A percentile compares a stretch with the other conserved stretches of the same genome.
phyloP scores from a whole-genome alignment of 257 asterid genomes.

The Przewalskia tangutica region DNA sequence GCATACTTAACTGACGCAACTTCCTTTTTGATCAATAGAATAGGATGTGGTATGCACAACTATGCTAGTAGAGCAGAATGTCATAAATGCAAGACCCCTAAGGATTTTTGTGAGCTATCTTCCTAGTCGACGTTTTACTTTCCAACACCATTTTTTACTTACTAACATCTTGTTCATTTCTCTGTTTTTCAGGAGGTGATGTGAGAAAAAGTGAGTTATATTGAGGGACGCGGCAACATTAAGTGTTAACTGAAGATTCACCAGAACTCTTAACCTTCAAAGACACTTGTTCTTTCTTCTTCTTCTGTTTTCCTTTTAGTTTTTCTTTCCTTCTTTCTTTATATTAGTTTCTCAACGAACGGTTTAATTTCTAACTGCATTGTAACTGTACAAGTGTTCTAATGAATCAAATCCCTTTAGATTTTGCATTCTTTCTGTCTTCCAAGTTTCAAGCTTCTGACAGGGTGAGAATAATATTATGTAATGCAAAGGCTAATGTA shows the following conservation, averaged over 20 bases:
- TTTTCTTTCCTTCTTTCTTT: neutral
- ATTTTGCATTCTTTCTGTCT: neutral
- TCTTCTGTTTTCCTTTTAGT: neutral
- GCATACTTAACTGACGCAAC: neutral
- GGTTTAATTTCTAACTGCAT: constrained; percentile 8
- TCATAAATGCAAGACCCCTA: constrained; percentile 52
- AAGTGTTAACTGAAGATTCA: neutral
- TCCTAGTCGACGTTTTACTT: neutral
- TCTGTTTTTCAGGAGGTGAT: constrained; percentile 5
- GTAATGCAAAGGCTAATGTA: neutral
- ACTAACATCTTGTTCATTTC: neutral
- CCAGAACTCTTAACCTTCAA: neutral
- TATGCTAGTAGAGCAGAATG: constrained; percentile 75
- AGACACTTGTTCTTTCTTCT: neutral
- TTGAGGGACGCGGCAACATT: neutral
- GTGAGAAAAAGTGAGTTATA: neutral
- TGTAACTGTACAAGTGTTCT: constrained; percentile 1
- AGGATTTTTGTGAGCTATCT: constrained; percentile 40
- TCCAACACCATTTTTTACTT: neutral
- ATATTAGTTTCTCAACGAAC: constrained; percentile 8
- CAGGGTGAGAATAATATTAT: neutral
- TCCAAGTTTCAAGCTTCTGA: neutral
- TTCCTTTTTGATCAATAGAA: constrained; percentile 17
- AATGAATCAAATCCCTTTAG: constrained; percentile 15
- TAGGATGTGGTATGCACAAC: constrained; percentile 62